Conservation (phyloP, 1,139 yeast genomes). For the Geotrichum australiense region DNA sequence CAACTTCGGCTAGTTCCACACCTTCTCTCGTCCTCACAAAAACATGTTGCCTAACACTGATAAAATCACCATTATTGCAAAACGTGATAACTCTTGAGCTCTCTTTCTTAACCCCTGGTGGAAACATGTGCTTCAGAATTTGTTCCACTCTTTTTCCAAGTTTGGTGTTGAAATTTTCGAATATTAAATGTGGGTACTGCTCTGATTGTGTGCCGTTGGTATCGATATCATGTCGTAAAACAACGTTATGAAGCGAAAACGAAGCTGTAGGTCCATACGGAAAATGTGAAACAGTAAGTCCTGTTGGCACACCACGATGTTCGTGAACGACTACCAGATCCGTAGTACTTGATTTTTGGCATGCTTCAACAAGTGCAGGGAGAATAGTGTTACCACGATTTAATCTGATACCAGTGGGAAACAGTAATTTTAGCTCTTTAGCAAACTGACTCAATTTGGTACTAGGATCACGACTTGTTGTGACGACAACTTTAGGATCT, state of each 20-base stretch:
- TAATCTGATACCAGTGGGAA: constrained; percentile 82
- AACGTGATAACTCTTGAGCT: constrained; percentile 85
- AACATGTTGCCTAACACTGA: constrained; percentile 90
- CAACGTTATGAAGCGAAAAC: constrained; percentile 91
- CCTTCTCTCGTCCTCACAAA: constrained; percentile 79
- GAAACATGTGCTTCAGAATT: constrained; percentile 80
- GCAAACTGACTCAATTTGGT: constrained; percentile 82
- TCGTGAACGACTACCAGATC: constrained; percentile 86
- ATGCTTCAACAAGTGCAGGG: constrained; percentile 78
- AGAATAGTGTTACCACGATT: constrained; percentile 91
- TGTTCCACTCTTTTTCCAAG: constrained; percentile 80
- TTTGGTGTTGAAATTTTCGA: constrained; percentile 81
- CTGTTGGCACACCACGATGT: constrained; percentile 97
- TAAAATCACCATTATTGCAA: constrained; percentile 83
- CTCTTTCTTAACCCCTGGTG: constrained; percentile 94
- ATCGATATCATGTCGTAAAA: constrained; percentile 84
- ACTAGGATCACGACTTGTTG: constrained; percentile 90
- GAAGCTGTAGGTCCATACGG: constrained; percentile 98
- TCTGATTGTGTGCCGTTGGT: constrained; percentile 85
- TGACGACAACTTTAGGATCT: constrained; percentile 89
- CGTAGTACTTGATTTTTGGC: constrained; percentile 67
- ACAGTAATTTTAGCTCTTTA: constrained; percentile 80
- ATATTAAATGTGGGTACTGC: constrained; percentile 87
- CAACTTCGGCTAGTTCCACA: constrained; percentile 91
- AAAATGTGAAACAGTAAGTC: constrained; percentile 85